Evolutionary conservation across 2,329 filamentous ascomycete species (phyloP), one percentile per base, ranked within the genome.

Genomic region (Diplodia seriata): DNA sequence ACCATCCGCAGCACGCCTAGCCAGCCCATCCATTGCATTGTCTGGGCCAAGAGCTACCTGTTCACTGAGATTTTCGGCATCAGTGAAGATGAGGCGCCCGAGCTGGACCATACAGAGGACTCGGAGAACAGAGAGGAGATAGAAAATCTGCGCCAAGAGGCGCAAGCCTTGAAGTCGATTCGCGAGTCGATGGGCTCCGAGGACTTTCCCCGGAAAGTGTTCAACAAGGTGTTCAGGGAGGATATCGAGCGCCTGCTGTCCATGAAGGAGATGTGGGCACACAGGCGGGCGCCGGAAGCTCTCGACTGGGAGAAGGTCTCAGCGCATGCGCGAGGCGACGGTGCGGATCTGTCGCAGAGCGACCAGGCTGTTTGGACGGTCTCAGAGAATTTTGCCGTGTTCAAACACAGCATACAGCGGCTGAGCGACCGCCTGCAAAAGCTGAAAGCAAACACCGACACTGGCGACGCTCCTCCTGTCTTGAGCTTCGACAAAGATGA

Each of bases 191-290:
- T 97, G 76, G 93, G 92, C 38, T 93, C 90, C 0, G 82, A 87
- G 0, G 85, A 91, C 5, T 98, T 98, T 73, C 83, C 91, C 1
- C 85, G 89, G 71, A 86, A 91, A 74, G 87, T 99, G 0, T 98
- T 98, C 75, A 87, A 97, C 75, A 99, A 98, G 77, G 94, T 98
- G 3, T 99, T 95, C 80, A 87, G 89, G 70, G 84, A 91, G 61
- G 95, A 99, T 75, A 91, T 99, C 66, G 85, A 90, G 71, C 88
- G 95, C 18, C 79, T 99, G 67, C 86, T 89, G 50, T 91, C 90
- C 15, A 96, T 97, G 87, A 90, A 95, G 75, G 94, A 96, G 70
- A 97, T 98, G 93, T 99, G 95, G 95, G 96, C 93, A 79, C 89
- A 87, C 4, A 87, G 93, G 71, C 87, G 87, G 70, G 85, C 90